Conservation (phyloP, 345 rosid genomes). For the Rhodomyrtus tomentosa region DNA sequence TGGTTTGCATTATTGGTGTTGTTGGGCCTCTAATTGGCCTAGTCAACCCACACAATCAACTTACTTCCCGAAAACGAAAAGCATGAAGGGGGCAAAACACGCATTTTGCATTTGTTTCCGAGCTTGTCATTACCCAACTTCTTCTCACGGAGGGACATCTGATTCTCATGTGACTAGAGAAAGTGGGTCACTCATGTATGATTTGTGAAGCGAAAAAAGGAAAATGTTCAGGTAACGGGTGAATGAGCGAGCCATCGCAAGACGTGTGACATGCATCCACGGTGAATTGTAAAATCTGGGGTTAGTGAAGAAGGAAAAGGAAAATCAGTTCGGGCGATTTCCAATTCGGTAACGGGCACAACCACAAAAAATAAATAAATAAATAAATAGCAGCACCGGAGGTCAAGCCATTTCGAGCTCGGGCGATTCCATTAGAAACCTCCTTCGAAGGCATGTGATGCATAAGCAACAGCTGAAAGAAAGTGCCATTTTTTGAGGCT, state of each 20-base stretch:
- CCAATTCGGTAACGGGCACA: background rate
- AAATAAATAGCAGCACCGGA: background rate
- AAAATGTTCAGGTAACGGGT: background rate
- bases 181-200: background rate
- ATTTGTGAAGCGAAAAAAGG: background rate
- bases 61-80: too few species aligned
- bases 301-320: background rate
- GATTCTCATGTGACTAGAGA: background rate
- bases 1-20: background rate
- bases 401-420: background rate
- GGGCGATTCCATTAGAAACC: background rate
- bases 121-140: background rate
- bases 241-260: background rate
- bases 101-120: background rate
- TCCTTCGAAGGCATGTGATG: background rate
- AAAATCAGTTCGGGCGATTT: too few species aligned
- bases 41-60: background rate
- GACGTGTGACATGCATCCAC: background rate
- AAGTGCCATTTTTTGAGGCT: background rate
- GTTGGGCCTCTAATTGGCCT: background rate
- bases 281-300: background rate
- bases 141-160: background rate
- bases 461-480: background rate
- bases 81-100: too few species aligned
- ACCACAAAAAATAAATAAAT: too few species aligned